A percentile compares a stretch with the other conserved stretches of the same genome.
These are phyloP conservation scores for Linnemannia exigua DNA, from an alignment of 192 early-diverging fungal species.

Conservation along the genomic window DNA sequence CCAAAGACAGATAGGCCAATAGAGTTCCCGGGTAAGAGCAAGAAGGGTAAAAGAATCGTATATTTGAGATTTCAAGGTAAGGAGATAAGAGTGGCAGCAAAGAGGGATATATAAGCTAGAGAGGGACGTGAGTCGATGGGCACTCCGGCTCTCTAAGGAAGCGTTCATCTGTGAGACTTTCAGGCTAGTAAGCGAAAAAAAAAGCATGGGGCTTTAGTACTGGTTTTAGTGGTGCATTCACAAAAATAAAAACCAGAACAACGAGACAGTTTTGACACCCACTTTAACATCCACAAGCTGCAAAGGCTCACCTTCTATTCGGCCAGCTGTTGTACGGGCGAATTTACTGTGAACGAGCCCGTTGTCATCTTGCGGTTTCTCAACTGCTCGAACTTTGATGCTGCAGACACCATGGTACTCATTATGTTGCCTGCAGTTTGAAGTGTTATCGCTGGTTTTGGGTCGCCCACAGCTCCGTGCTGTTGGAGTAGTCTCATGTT, in stretches of 20 bases:
- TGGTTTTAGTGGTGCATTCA: constrained; percentile 4
- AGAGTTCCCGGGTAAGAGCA: not conserved
- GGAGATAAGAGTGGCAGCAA: constrained; percentile 4
- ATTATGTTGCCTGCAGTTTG: not conserved
- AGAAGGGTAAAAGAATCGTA: not conserved
- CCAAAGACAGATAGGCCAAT: constrained; percentile 1
- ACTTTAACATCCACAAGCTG: constrained; percentile 4
- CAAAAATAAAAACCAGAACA: not conserved
- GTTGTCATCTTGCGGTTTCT: not conserved
- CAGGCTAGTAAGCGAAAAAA: not conserved
- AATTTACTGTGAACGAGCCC: not conserved
- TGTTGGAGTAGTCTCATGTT: constrained; percentile 5
- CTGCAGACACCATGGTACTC: constrained; percentile 6
- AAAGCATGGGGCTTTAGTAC: not conserved
- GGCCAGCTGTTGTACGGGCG: not conserved
- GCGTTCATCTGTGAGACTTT: constrained; percentile 1
- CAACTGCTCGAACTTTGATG: constrained; percentile 4
- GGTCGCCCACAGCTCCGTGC: constrained; percentile 9
- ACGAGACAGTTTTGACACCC: not conserved
- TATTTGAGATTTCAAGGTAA: constrained; percentile 2
- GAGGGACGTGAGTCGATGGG: not conserved
- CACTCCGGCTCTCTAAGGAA: not conserved
- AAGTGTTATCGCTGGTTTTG: not conserved
- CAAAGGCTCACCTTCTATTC: constrained; percentile 3
- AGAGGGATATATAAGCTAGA: not conserved